Conservation (phyloP, 345 rosid genomes). For the Populus simonii region DNA sequence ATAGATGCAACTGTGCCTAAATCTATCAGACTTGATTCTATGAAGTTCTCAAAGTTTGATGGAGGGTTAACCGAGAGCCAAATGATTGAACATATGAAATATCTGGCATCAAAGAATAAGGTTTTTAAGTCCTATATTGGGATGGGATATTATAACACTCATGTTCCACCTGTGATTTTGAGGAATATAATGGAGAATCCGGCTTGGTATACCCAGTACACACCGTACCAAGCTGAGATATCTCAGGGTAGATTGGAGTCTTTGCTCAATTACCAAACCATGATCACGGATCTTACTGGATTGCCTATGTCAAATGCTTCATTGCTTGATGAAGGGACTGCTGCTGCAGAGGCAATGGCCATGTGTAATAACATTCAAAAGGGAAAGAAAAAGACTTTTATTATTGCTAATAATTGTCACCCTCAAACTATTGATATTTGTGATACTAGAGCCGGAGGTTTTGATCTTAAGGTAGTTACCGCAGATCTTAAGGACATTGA, state of each 20-base stretch:
- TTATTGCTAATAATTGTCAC: constrained; percentile 82
- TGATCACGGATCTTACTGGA: constrained; percentile 86
- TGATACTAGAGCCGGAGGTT: constrained; percentile 87
- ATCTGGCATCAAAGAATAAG: constrained; percentile 76
- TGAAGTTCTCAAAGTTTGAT: constrained; percentile 86
- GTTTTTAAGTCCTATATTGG: constrained; percentile 82
- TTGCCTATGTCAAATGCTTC: constrained; percentile 97
- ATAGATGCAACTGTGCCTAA: constrained; percentile 93
- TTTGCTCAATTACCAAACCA: constrained; percentile 81
- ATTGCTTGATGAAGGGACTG: constrained; percentile 91
- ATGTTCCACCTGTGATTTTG: constrained; percentile 87
- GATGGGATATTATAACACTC: constrained; percentile 90
- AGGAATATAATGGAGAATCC: constrained; percentile 97
- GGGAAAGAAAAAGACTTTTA: constrained; percentile 89
- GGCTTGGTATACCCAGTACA: constrained; percentile 97
- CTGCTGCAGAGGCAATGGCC: constrained; percentile 99
- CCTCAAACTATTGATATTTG: constrained; percentile 95
- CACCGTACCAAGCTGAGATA: constrained; percentile 98
- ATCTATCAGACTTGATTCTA: constrained; percentile 80
- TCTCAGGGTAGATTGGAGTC: constrained; percentile 92
- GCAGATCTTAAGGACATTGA: constrained; percentile 74
- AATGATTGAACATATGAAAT: constrained; percentile 75
- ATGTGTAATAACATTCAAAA: constrained; percentile 90
- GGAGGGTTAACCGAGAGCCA: constrained; percentile 84
- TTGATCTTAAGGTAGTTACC: constrained; percentile 67